Conservation (phyloP, 495 filamentous ascomycete species). For the Penicillium coffeae region DNA sequence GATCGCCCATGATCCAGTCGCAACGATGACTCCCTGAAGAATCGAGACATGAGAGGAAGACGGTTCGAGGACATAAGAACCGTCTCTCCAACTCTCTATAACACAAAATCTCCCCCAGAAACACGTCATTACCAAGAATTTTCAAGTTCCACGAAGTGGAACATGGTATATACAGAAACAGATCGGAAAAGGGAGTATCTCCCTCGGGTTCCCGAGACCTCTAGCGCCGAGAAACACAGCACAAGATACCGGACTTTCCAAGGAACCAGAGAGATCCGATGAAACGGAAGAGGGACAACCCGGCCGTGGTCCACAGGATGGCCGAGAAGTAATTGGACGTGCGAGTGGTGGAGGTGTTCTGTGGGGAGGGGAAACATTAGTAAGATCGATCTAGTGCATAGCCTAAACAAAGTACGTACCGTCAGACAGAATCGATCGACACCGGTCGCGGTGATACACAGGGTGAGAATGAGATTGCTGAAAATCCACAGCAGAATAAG, state of each 20-base stretch:
- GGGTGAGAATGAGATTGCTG: slow-evolving; percentile 76
- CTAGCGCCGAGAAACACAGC: slow-evolving; percentile 74
- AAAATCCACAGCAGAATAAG: slow-evolving; percentile 90
- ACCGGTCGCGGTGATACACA: slow-evolving; percentile 80
- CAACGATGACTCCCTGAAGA: slow-evolving; percentile 3
- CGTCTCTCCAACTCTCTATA: slow-evolving; percentile 15
- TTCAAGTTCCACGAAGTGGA: slow-evolving; percentile 1
- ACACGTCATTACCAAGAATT: slow-evolving; percentile 7
- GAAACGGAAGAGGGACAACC: slow-evolving; percentile 79
- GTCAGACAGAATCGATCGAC: slow-evolving; percentile 74
- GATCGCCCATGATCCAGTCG: slow-evolving; percentile 5
- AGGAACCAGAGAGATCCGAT: slow-evolving; percentile 88
- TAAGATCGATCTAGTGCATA: neutral
- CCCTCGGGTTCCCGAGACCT: too few relatives aligned
- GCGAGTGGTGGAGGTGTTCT: slow-evolving; percentile 54
- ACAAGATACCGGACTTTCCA: slow-evolving; percentile 81
- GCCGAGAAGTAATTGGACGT: slow-evolving; percentile 87
- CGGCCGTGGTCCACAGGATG: slow-evolving; percentile 83
- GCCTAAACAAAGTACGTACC: slow-evolving; percentile 49
- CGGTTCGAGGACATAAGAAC: slow-evolving; percentile 2
- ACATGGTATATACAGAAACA: slow-evolving; percentile 22
- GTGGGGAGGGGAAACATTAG: too few relatives aligned
- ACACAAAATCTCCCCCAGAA: slow-evolving; percentile 3
- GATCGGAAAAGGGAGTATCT: neutral
- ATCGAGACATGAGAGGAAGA: slow-evolving; percentile 9